phyloP scores from a whole-genome alignment of 2,329 filamentous ascomycete species.

The Talaromyces rugulosus region DNA sequence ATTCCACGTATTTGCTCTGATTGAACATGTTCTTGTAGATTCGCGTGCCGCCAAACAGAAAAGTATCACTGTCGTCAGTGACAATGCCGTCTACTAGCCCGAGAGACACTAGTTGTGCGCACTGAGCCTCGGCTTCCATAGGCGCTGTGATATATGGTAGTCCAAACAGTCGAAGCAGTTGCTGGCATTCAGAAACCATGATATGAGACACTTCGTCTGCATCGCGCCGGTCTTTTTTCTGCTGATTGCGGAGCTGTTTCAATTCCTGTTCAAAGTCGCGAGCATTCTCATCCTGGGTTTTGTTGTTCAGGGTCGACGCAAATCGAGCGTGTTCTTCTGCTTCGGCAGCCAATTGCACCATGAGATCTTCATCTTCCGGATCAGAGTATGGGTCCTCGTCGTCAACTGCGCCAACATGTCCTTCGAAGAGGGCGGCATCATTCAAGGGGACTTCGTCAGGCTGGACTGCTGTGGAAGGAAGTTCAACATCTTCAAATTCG shows the following conservation, averaged over 20 bases:
- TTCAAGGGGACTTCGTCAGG: slow-evolving; percentile 20
- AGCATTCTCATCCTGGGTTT: slow-evolving; percentile 63
- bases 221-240: slow-evolving; percentile 92
- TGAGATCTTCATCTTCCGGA: slow-evolving; percentile 84
- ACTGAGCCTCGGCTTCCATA: slow-evolving; percentile 98
- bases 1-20: slow-evolving; percentile 95
- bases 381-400: slow-evolving; percentile 69
- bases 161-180: slow-evolving; percentile 82
- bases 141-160: slow-evolving; percentile 95
- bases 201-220: slow-evolving; percentile 95
- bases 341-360: slow-evolving; percentile 81
- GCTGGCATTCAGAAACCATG: slow-evolving; percentile 94
- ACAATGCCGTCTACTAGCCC: slow-evolving; percentile 95
- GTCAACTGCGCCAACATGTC: slow-evolving; percentile 27
- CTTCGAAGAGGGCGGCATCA: slow-evolving; percentile 10
- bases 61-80: slow-evolving; percentile 94
- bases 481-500: slow-evolving; percentile 50
- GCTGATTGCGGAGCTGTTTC: slow-evolving; percentile 80
- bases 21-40: slow-evolving; percentile 99
- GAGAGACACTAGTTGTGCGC: slow-evolving; percentile 79
- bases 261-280: slow-evolving; percentile 84
- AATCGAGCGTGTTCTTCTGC: slow-evolving; percentile 93
- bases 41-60: slow-evolving; percentile 90
- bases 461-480: slow-evolving; percentile 20
- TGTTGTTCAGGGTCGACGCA: slow-evolving; percentile 78